Percentiles rank a stretch among this genome's conserved stretches.
These are phyloP conservation scores for Macrophomina tecta DNA, from an alignment of 2,329 filamentous ascomycete genomes.

Conservation along the genomic window DNA sequence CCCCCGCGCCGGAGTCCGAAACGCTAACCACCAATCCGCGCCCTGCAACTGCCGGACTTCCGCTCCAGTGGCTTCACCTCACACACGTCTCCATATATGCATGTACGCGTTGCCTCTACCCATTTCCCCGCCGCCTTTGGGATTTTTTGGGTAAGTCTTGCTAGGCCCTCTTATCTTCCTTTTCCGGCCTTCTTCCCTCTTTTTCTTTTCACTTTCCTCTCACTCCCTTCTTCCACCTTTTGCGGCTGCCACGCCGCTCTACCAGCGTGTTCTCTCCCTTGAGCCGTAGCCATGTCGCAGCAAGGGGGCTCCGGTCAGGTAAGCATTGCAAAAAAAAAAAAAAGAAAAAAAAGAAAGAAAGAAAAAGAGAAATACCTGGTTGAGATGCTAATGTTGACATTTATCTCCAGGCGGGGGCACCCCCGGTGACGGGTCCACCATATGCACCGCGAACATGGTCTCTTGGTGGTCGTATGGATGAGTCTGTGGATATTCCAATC, in stretches of 20 bases:
- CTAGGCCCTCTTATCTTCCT: not conserved
- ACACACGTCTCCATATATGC: conserved; percentile 8
- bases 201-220: not conserved
- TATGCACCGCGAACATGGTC: conserved; percentile 40
- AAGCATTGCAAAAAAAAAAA: not conserved
- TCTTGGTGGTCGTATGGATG: conserved; percentile 46
- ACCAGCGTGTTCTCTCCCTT: not conserved
- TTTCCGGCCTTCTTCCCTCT: not conserved
- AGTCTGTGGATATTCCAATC: conserved; percentile 48
- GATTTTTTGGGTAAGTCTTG: not conserved
- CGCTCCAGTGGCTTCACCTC: conserved; percentile 4
- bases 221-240: not conserved
- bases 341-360: not conserved
- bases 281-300: conserved; percentile 16
- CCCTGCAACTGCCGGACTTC: conserved; percentile 9
- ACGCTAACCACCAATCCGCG: conserved; percentile 16
- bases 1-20: conserved; percentile 25
- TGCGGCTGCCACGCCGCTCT: conserved; percentile 2
- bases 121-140: not conserved
- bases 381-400: not conserved
- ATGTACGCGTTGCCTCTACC: conserved; percentile 13
- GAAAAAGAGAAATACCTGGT: not conserved
- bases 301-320: conserved; percentile 13
- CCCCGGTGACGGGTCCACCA: conserved; percentile 30
- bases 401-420: not conserved